These are phyloP conservation scores for Musa acuminata DNA, from an alignment of 176 grass and related monocot species.

Conservation along the genomic window DNA sequence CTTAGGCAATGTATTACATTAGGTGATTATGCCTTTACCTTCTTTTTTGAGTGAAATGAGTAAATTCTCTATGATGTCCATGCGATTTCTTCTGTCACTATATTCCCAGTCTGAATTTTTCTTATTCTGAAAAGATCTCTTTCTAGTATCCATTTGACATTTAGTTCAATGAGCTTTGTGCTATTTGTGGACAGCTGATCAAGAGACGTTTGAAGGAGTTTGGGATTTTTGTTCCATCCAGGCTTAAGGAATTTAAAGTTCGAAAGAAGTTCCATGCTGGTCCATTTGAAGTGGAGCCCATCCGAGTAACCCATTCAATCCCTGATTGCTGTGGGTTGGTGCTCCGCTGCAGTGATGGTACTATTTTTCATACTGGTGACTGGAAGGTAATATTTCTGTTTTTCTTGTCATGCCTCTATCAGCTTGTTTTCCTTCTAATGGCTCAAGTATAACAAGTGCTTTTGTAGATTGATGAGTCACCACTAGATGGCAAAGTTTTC, in stretches of 20 bases:
- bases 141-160: neutral
- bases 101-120: neutral
- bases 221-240: conserved; percentile 71
- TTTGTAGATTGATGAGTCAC: conserved; percentile 89
- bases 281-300: conserved; percentile 96
- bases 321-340: conserved; percentile 96
- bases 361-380: conserved; percentile 97
- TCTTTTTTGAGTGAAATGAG: neutral
- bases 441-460: neutral
- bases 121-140: neutral
- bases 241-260: conserved; percentile 76
- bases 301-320: conserved; percentile 97
- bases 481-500: conserved; percentile 91
- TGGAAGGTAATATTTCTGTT: conserved; percentile 67
- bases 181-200: conserved; percentile 48
- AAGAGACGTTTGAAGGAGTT: conserved; percentile 98
- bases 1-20: neutral
- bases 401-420: neutral
- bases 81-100: neutral
- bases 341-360: conserved; percentile 88
- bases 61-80: neutral
- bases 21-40: neutral
- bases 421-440: neutral
- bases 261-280: conserved; percentile 88
- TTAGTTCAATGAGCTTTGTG: neutral